A percentile compares a stretch with the other conserved stretches of the same genome.
Conservation (phyloP, 1,139 yeast genomes). For the Saccharomycopsis hybrid region DNA sequence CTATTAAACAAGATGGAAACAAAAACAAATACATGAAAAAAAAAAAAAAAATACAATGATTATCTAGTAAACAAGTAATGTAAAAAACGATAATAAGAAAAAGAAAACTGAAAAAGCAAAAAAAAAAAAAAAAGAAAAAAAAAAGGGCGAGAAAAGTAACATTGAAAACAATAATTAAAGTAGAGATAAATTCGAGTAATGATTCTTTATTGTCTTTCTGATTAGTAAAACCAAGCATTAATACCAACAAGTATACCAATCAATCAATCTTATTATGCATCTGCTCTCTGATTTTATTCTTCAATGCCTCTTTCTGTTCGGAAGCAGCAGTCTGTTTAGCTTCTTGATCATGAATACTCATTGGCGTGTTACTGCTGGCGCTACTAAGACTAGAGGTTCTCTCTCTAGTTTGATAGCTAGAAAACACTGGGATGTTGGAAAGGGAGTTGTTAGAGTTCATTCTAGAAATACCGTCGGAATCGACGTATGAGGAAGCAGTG, state of each 20-base stretch:
- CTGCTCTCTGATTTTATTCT: slow-evolving; percentile 11
- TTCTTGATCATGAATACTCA: slow-evolving; percentile 4
- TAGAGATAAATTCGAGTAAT: too few relatives aligned
- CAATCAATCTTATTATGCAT: slow-evolving; percentile 14
- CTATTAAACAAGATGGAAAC: too few relatives aligned
- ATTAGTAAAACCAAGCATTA: too few relatives aligned
- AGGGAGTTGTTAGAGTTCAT: slow-evolving; percentile 47
- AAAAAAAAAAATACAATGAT: too few relatives aligned
- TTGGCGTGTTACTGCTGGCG: neutral
- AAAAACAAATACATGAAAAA: too few relatives aligned
- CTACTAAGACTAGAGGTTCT: slow-evolving; percentile 7
- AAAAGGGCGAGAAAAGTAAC: too few relatives aligned
- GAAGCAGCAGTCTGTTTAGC: neutral
- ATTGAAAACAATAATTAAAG: too few relatives aligned
- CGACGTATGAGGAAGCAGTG: slow-evolving; percentile 17
- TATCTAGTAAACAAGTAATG: too few relatives aligned
- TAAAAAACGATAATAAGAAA: too few relatives aligned
- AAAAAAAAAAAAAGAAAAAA: too few relatives aligned
- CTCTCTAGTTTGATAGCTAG: slow-evolving; percentile 17
- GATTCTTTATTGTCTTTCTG: too few relatives aligned
- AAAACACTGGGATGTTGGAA: slow-evolving; percentile 39
- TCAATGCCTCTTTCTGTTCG: slow-evolving; percentile 10
- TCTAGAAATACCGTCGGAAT: slow-evolving; percentile 47
- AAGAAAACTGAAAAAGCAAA: too few relatives aligned
- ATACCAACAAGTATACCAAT: neutral